These are phyloP conservation scores for Salvia miltiorrhiza DNA, from an alignment of 257 asterid genomes.

Conservation along the genomic window DNA sequence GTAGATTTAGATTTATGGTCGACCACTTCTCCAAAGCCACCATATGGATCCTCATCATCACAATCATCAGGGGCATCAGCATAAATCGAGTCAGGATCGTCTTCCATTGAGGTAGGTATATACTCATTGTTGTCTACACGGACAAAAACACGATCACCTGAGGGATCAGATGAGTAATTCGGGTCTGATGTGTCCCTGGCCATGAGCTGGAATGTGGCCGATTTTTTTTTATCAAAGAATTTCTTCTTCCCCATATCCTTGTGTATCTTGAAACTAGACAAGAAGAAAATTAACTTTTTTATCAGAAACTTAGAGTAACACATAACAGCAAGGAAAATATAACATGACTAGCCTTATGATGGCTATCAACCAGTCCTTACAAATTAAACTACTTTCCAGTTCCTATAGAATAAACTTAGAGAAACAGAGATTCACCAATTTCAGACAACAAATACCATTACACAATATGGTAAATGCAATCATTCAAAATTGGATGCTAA, in stretches of 20 bases:
- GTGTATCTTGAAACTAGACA: neutral
- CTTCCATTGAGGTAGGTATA: conserved; percentile 36
- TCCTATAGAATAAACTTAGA: neutral
- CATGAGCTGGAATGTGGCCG: conserved; percentile 83
- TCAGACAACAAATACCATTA: neutral
- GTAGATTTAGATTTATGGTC: conserved; percentile 9
- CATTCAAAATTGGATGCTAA: neutral
- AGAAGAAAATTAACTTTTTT: neutral
- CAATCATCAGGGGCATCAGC: conserved; percentile 66
- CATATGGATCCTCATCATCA: conserved; percentile 22
- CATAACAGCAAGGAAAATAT: neutral
- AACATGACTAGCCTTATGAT: neutral
- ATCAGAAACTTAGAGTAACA: neutral
- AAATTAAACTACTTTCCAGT: neutral
- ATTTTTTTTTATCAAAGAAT: conserved; percentile 78
- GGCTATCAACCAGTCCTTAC: neutral
- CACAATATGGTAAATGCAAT: neutral
- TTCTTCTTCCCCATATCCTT: conserved; percentile 57
- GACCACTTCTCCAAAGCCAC: conserved; percentile 12
- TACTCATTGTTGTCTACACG: conserved; percentile 70
- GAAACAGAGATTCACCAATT: neutral
- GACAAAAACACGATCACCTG: conserved; percentile 72
- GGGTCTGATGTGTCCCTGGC: conserved; percentile 90
- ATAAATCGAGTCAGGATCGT: conserved; percentile 39
- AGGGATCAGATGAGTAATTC: conserved; percentile 48